Conservation (phyloP, 805 yeast species). For the Saccharomycopsis fodiens region DNA sequence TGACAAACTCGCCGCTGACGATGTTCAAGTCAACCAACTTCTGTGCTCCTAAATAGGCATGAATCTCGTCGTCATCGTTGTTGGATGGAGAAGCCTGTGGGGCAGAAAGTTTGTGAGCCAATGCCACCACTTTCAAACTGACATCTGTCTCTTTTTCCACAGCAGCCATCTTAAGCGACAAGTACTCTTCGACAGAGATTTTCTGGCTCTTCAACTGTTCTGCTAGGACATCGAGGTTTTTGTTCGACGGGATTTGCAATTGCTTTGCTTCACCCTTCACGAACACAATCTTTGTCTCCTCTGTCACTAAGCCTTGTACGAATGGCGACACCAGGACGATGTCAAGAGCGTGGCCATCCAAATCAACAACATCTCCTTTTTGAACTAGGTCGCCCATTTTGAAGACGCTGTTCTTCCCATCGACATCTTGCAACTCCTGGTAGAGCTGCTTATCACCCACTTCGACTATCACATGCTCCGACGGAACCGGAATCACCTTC, state of each 20-base stretch:
- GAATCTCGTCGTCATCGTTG: constrained; percentile 39
- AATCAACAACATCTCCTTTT: constrained; percentile 36
- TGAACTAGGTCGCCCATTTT: constrained; percentile 27
- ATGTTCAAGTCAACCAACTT: constrained; percentile 52
- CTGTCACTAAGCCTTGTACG: constrained; percentile 51
- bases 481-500: constrained; percentile 4
- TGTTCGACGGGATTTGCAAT: too few relatives aligned
- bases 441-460: constrained; percentile 23
- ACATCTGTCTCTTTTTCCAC: constrained; percentile 9
- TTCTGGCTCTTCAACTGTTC: background rate
- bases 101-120: background rate
- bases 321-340: constrained; percentile 65
- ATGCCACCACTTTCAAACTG: constrained; percentile 1
- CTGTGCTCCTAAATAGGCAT: constrained; percentile 38
- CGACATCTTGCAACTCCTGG: constrained; percentile 10
- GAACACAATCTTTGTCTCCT: constrained; percentile 45
- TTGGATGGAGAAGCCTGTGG: constrained; percentile 9
- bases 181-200: constrained; percentile 2
- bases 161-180: constrained; percentile 20
- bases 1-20: constrained; percentile 62
- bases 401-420: constrained; percentile 21
- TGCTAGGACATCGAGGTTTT: too few relatives aligned
- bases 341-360: constrained; percentile 39
- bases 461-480: constrained; percentile 22
- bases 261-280: constrained; percentile 27